phyloP scores from a whole-genome alignment of 2,329 filamentous ascomycete genomes.

The Penicillium sp. region DNA sequence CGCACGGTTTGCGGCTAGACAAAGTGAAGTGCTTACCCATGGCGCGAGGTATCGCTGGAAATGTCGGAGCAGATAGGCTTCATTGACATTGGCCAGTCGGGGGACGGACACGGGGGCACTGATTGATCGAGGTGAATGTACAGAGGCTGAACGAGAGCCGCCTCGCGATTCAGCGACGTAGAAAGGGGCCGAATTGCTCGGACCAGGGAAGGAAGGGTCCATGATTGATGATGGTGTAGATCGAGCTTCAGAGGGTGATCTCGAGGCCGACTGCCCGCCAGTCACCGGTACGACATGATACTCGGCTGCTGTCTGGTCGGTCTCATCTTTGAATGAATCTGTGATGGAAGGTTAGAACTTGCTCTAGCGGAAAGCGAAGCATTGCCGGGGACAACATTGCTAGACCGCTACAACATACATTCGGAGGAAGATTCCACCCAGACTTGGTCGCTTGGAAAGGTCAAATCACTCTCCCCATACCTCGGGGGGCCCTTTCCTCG shows the following conservation, averaged over 20 bases:
- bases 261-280: constrained; percentile 14
- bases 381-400: background rate
- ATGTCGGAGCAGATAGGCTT: constrained; percentile 37
- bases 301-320: constrained; percentile 37
- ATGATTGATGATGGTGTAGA: constrained; percentile 29
- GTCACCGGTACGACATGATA: constrained; percentile 32
- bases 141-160: constrained; percentile 18
- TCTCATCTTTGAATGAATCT: constrained; percentile 41
- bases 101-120: constrained; percentile 24
- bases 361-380: background rate
- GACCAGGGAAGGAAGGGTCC: constrained; percentile 21
- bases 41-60: constrained; percentile 35
- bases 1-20: background rate
- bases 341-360: constrained; percentile 5
- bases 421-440: constrained; percentile 34
- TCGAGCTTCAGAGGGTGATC: constrained; percentile 27
- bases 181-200: constrained; percentile 14
- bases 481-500: constrained; percentile 36
- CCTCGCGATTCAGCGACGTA: constrained; percentile 17
- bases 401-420: constrained; percentile 23
- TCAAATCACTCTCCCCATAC: constrained; percentile 38
- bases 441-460: constrained; percentile 36
- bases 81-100: constrained; percentile 31
- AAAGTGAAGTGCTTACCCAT: constrained; percentile 27
- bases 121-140: constrained; percentile 22